Evolutionary conservation across 805 yeast species (phyloP).

Genomic region (Hanseniaspora clermontiae): DNA sequence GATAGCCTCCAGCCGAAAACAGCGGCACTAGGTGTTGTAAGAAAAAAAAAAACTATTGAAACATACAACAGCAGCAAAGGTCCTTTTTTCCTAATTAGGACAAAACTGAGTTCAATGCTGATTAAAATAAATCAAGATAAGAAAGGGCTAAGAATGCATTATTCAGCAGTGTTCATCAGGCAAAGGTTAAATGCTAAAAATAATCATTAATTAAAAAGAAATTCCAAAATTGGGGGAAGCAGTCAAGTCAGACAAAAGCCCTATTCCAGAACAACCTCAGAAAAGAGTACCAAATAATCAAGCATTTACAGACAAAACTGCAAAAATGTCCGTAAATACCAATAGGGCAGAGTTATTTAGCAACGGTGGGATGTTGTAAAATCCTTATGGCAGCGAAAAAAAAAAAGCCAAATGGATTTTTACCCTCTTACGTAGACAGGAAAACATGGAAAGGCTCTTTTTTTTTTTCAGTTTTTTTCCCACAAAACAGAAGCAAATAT

Average conservation of each 20-base stretch:
- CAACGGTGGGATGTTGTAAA: too few relatives aligned
- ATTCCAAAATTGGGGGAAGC: not conserved
- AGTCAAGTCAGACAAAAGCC: too few relatives aligned
- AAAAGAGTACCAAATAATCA: not conserved
- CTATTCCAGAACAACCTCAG: not conserved
- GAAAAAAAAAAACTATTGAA: not conserved
- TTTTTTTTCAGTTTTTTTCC: too few relatives aligned
- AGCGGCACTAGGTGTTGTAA: not conserved
- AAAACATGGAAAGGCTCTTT: too few relatives aligned
- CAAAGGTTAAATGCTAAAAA: not conserved
- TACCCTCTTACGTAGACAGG: not conserved
- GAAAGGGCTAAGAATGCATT: too few relatives aligned
- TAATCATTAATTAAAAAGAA: not conserved
- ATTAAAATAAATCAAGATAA: not conserved
- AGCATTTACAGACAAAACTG: too few relatives aligned
- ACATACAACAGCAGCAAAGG: not conserved
- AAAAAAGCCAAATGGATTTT: not conserved
- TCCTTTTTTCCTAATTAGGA: constrained; percentile 2
- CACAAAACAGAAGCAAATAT: not conserved
- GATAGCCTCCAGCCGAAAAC: not conserved
- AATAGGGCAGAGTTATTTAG: too few relatives aligned
- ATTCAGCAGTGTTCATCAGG: not conserved
- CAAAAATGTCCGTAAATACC: too few relatives aligned
- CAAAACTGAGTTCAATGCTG: not conserved
- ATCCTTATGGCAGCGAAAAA: too few relatives aligned